phyloP scores from a whole-genome alignment of 208 protist species.

The Acanthamoeba lugdunensis region DNA sequence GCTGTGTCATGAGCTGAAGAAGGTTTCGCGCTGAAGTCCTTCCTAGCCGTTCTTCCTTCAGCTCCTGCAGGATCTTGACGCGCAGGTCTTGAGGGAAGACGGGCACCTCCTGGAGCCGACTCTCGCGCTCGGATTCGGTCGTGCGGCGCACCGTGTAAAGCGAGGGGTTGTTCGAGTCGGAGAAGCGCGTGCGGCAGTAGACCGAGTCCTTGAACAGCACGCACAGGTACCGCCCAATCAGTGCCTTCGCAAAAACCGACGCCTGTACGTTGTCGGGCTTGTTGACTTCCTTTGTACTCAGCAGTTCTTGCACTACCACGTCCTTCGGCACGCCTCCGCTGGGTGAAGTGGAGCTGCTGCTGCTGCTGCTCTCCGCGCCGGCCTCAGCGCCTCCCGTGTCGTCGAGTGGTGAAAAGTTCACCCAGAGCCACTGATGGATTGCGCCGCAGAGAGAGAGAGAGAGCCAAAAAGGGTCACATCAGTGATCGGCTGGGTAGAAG shows the following conservation, averaged over 20 bases:
- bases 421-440: constrained; percentile 66
- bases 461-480: not conserved
- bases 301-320: constrained; percentile 19
- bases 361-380: not conserved
- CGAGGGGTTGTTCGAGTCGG: not conserved
- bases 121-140: constrained; percentile 2
- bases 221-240: constrained; percentile 70
- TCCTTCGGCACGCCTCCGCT: constrained; percentile 35
- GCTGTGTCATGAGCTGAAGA: constrained; percentile 71
- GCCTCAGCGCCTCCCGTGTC: not conserved
- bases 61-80: constrained; percentile 68
- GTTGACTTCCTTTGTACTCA: constrained; percentile 71
- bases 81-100: constrained; percentile 72
- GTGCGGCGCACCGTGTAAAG: constrained; percentile 7
- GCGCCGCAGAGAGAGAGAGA: not conserved
- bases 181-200: constrained; percentile 37
- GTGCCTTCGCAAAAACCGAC: constrained; percentile 69
- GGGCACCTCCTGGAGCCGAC: not conserved
- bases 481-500: not conserved
- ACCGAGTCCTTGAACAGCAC: constrained; percentile 72
- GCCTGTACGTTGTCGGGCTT: constrained; percentile 63
- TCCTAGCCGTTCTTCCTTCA: constrained; percentile 65
- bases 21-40: constrained; percentile 70
- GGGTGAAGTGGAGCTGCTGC: not conserved
- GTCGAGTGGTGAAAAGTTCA: constrained; percentile 70